Percentiles rank a stretch among this genome's conserved stretches.
Conservation (phyloP, 2,329 filamentous ascomycete genomes). For the Scytalidium lignicola region DNA sequence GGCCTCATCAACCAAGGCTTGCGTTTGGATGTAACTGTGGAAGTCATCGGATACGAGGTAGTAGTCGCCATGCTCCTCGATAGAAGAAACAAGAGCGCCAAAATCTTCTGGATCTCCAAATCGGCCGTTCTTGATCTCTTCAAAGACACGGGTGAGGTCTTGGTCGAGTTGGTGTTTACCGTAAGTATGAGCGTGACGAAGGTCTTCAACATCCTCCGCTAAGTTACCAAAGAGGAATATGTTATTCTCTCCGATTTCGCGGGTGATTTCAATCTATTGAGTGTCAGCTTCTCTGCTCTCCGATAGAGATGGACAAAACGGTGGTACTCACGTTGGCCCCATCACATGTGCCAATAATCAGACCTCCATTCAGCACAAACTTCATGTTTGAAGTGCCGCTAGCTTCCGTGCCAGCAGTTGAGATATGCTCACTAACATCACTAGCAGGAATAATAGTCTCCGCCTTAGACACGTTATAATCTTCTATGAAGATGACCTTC, state of each 20-base stretch:
- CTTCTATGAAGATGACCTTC: slow-evolving; percentile 95
- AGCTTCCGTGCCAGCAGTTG: slow-evolving; percentile 90
- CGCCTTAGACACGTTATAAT: slow-evolving; percentile 99
- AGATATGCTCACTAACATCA: slow-evolving; percentile 97
- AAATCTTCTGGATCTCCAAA: slow-evolving; percentile 81
- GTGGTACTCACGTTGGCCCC: slow-evolving; percentile 77
- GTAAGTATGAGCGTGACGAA: slow-evolving; percentile 87
- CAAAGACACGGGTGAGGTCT: slow-evolving; percentile 75
- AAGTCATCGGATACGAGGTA: slow-evolving; percentile 98
- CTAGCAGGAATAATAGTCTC: slow-evolving; percentile 94
- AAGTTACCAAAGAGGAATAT: slow-evolving; percentile 98
- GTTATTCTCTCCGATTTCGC: slow-evolving; percentile 92
- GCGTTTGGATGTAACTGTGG: slow-evolving; percentile 87
- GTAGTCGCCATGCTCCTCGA: slow-evolving; percentile 92
- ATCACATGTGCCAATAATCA: slow-evolving; percentile 97
- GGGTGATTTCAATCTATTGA: slow-evolving; percentile 84
- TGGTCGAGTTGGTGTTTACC: slow-evolving; percentile 72
- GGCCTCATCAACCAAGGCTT: slow-evolving; percentile 83
- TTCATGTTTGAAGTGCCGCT: slow-evolving; percentile 98
- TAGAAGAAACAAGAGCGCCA: slow-evolving; percentile 74
- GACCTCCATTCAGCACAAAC: slow-evolving; percentile 92
- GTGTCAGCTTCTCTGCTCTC: no score
- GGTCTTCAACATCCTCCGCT: slow-evolving; percentile 91
- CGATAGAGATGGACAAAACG: not conserved
- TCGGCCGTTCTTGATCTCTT: slow-evolving; percentile 69